Percentiles rank a stretch among this genome's conserved stretches.
Conservation (phyloP, 495 filamentous ascomycete species). For the Penicillium manginii region DNA sequence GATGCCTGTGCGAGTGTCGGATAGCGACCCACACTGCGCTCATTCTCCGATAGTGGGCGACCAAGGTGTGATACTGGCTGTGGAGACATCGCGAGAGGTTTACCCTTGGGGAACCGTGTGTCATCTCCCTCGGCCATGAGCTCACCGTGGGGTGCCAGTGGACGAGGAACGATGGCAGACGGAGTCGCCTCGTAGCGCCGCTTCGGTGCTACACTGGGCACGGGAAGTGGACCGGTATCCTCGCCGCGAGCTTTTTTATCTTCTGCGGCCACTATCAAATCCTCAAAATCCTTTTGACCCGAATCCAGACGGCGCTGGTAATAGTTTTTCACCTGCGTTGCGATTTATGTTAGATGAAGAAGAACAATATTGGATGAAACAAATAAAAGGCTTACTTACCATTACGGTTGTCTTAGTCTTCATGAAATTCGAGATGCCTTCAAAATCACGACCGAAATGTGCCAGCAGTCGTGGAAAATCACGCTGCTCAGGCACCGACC, state of each 20-base stretch:
- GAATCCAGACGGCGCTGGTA: constrained; percentile 76
- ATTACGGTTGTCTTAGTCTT: constrained; percentile 91
- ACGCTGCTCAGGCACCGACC: constrained; percentile 88
- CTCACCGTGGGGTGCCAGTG: constrained; percentile 64
- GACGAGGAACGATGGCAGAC: constrained; percentile 59
- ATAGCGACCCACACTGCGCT: constrained; percentile 43
- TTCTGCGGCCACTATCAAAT: constrained; percentile 71
- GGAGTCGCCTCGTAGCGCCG: constrained; percentile 59
- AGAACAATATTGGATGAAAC: not conserved
- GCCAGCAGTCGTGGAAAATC: constrained; percentile 79
- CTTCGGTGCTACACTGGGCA: constrained; percentile 61
- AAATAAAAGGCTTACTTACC: constrained; percentile 64
- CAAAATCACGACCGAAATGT: constrained; percentile 89
- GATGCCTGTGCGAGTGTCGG: constrained; percentile 51
- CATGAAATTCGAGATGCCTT: constrained; percentile 81
- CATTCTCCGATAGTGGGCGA: constrained; percentile 38
- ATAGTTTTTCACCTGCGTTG: constrained; percentile 84
- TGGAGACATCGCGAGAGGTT: constrained; percentile 35
- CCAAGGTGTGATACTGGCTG: constrained; percentile 38
- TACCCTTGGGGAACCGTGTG: constrained; percentile 51
- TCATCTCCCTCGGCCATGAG: constrained; percentile 56
- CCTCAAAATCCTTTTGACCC: constrained; percentile 69
- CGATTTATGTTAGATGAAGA: constrained; percentile 33
- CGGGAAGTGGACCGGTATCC: constrained; percentile 67
- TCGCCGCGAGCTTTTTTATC: constrained; percentile 69